Base-by-base conservation (phyloP, 2,329 filamentous ascomycete species). In the Penicillium corylophilum region DNA sequence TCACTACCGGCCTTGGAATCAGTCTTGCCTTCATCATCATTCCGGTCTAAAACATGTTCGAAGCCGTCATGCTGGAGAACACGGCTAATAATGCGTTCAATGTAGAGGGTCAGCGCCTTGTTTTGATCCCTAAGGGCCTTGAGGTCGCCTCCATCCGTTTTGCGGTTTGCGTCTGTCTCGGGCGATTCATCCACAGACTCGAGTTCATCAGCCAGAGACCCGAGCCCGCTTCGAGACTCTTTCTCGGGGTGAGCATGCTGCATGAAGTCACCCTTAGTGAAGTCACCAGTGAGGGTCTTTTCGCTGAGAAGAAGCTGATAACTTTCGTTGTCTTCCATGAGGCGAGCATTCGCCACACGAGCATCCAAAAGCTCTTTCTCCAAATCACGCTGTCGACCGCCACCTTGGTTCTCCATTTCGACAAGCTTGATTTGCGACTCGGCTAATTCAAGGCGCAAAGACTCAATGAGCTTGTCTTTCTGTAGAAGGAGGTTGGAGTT, bases 301-400 rank as follows among this genome's bases (percentile, higher is more conserved):
- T 97, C 92, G 67, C 91, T 90, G 22, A 99, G 84, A 16, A 99
- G 84, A 33, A 97, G 82, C 73, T 97, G 93, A 74, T 96, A 99
- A 74, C 91, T 95, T 74, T 99, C 94, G 66, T 97, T 97, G 73
- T 99, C 94, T 74, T 99, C 94, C 89, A 96, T 94, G 57, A 99
- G 79, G 41, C 92, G 85, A 51, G 94, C 94, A 68, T 97, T 99
- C 61, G 91, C 88, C 88, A 97, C 94, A 64, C 92, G 90, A 35
- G 90, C 87, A 68, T 97, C 93, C 74, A 96, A 85, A 46, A 97
- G 82, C 59, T 89, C 84, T 63, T 88, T 87, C 74, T 97, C 92
- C n/a, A 97, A 82, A 71, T 96, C 90, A 60, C 90, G 88, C 66
- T 96, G 77, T 24, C 89, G 86, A 41, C 90, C 91, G 47, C 92